phyloP scores from a whole-genome alignment of 345 rosid species.

The Ailanthus altissimus region DNA sequence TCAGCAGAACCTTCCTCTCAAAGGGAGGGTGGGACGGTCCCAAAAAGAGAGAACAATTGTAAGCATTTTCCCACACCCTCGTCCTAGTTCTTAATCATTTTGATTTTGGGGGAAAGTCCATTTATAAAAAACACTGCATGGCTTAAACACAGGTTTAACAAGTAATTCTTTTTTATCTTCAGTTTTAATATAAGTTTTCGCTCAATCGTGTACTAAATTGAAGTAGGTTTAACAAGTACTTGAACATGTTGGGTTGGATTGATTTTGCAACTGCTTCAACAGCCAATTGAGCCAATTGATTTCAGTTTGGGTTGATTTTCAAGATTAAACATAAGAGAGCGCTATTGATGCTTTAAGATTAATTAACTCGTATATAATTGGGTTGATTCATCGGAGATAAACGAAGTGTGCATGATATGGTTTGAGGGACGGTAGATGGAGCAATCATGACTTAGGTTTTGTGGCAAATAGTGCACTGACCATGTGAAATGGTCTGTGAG shows the following conservation, averaged over 20 bases:
- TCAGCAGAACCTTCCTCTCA: no score
- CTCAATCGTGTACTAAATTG: background rate
- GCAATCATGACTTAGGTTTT: constrained; percentile 4
- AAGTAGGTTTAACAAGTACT: no score
- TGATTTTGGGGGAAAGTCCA: no score
- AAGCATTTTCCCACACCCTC: no score
- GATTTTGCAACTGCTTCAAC: background rate
- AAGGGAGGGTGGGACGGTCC: no score
- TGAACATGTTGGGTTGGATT: background rate
- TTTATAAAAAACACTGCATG: no score
- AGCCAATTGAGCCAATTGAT: background rate
- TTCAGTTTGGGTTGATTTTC: background rate
- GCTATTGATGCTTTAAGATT: background rate
- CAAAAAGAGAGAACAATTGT: no score
- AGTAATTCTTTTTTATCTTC: background rate
- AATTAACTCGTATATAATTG: background rate
- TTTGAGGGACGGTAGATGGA: constrained; percentile 3
- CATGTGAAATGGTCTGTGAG: no score
- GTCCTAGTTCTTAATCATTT: no score
- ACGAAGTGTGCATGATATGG: background rate
- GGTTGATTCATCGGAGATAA: background rate
- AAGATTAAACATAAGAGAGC: background rate
- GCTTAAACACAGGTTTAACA: background rate
- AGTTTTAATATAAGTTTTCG: background rate
- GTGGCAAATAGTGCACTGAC: background rate